Percentiles rank a stretch among this genome's conserved stretches.
Evolutionary conservation across 2,329 filamentous ascomycete genomes (phyloP).

Genomic region (Knoxdaviesia capensis): DNA sequence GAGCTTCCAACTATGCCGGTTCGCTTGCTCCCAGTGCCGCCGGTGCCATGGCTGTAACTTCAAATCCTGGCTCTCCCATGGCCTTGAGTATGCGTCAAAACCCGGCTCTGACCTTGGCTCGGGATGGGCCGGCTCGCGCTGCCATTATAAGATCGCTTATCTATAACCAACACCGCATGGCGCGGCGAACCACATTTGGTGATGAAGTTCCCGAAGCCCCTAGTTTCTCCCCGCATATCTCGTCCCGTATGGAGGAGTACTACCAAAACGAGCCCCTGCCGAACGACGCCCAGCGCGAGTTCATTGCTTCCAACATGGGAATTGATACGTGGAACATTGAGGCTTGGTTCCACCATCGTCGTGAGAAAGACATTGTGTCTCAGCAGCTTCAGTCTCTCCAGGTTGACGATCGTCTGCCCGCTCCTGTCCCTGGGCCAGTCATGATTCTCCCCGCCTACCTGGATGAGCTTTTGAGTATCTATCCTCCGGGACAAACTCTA

Average conservation of each 20-base stretch:
- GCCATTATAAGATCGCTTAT: constrained; percentile 20
- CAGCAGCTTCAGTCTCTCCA: constrained; percentile 23
- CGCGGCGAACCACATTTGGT: constrained; percentile 18
- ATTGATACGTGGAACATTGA: constrained; percentile 29
- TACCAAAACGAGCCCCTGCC: constrained; percentile 26
- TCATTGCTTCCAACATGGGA: constrained; percentile 32
- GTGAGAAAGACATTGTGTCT: constrained; percentile 24
- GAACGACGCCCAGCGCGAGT: constrained; percentile 27
- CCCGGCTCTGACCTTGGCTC: constrained; percentile 4
- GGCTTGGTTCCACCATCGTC: constrained; percentile 32
- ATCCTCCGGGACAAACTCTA: constrained; percentile 22
- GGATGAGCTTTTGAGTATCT: constrained; percentile 27
- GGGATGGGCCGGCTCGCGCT: constrained; percentile 4
- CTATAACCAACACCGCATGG: constrained; percentile 22
- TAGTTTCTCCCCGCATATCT: constrained; percentile 25
- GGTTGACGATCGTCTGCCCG: constrained; percentile 15
- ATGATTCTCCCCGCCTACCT: constrained; percentile 33
- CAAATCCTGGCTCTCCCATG: no score
- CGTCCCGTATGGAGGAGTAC: constrained; percentile 30
- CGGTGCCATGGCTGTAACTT: no score
- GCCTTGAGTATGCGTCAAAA: no score
- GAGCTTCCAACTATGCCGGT: no score
- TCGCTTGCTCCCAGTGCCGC: no score
- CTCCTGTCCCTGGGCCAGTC: constrained; percentile 14
- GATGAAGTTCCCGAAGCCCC: constrained; percentile 20